Base-by-base conservation (phyloP, 768 basidiomycete genomes). In the Pulveroboletus sp. region DNA sequence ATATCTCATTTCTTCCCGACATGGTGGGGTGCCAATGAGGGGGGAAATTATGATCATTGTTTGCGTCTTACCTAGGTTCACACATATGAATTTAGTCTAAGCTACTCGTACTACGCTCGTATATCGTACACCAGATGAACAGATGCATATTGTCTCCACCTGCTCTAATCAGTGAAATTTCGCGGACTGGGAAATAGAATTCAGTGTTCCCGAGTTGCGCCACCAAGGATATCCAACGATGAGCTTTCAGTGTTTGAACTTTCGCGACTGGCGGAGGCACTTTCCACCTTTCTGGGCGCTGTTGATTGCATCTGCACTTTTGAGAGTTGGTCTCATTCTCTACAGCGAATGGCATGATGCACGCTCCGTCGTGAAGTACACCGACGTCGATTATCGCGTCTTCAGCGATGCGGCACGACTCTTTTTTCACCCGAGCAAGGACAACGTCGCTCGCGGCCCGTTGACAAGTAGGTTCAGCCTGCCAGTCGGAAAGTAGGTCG, bases 351-450 rank as follows among this genome's bases (percentile, higher is more conserved):
- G 89, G 82, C 92, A 93, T 51, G 93, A 96, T 59, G 79, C 80
- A 14, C 82, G 73, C 57, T 89, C 88, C 1, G 67, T 81, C 28
- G 83, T 97, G 21, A 94, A 94, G 68, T 99, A 98, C 65, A 98
- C 96, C n/a, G 96, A 99, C 69, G 77, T 98, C 57, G 96, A 99
- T 70, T 98, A 97, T 69, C 79, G 83, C 33, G 95, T 99, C 58
- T 96, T 97, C 73, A 88, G 81, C 40, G 95, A 98, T 66, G 96
- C 96, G 5, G 84, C 93, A 1, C 73, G 70, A 37, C 91, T 89
- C 63, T 61, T 90, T 30, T 65, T 81, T 26, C 61, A 74, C 40
- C 78, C 83, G 46, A 58, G 69, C n/a, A 54, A 63, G 28, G 67
- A 55, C 26, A 86, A 84, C 59, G 56, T 54, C 21, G 89, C 86